These are phyloP conservation scores for Candida piceae DNA, from an alignment of 805 yeast species.

Conservation along the genomic window DNA sequence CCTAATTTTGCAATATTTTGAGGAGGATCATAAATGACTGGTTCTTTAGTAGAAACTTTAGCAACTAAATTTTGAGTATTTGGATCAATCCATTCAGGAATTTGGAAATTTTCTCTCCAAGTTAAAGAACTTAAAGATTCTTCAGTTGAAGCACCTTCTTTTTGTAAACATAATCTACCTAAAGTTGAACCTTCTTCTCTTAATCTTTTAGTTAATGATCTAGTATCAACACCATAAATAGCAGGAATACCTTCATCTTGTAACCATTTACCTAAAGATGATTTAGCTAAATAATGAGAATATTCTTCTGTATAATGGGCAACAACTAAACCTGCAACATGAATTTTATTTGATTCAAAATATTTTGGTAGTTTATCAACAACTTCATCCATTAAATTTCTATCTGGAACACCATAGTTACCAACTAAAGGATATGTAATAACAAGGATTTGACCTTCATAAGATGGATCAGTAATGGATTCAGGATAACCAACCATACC, in stretches of 20 bases:
- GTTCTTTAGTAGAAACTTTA: slow-evolving; percentile 74
- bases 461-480: slow-evolving; percentile 96
- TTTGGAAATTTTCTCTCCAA: slow-evolving; percentile 62
- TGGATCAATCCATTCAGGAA: slow-evolving; percentile 92
- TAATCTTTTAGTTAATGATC: slow-evolving; percentile 88
- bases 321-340: slow-evolving; percentile 93
- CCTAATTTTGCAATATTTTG: slow-evolving; percentile 46
- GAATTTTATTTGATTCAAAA: slow-evolving; percentile 90
- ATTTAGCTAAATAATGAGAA: slow-evolving; percentile 88
- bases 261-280: slow-evolving; percentile 92
- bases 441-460: slow-evolving; percentile 94
- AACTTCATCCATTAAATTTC: slow-evolving; percentile 66
- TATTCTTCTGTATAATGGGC: slow-evolving; percentile 96
- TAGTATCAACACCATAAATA: slow-evolving; percentile 95
- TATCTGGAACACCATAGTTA: slow-evolving; percentile 98
- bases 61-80: slow-evolving; percentile 89
- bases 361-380: slow-evolving; percentile 77
- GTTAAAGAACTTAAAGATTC: slow-evolving; percentile 30
- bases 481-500: slow-evolving; percentile 99
- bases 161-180: slow-evolving; percentile 77
- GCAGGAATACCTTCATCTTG: slow-evolving; percentile 92
- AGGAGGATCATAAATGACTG: slow-evolving; percentile 72
- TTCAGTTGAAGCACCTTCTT: slow-evolving; percentile 28
- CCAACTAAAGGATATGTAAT: slow-evolving; percentile 97
- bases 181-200: slow-evolving; percentile 90